Evolutionary conservation across 129 eudicot genomes (phyloP).

Genomic region (Flaveria sonorensis): DNA sequence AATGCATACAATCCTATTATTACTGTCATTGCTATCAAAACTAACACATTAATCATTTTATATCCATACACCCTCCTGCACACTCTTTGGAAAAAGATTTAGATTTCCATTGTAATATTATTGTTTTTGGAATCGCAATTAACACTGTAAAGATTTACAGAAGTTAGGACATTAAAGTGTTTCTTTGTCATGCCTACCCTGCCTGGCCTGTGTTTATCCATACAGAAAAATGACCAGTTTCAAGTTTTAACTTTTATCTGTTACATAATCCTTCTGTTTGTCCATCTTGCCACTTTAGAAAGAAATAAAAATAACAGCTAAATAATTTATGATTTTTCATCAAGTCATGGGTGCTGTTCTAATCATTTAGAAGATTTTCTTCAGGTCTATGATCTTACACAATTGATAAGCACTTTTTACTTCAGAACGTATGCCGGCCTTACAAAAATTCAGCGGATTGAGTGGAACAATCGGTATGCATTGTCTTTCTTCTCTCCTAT

Average conservation of each 20-base stretch:
- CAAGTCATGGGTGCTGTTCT: conserved; percentile 16
- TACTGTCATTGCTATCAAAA: not conserved
- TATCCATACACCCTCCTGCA: not conserved
- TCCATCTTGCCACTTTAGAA: not conserved
- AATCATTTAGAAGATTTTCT: conserved; percentile 23
- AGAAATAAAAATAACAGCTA: not conserved
- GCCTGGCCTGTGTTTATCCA: not conserved
- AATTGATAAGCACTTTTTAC: conserved; percentile 59
- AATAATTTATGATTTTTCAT: not conserved
- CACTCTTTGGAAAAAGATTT: not conserved
- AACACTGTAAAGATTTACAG: not conserved
- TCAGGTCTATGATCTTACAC: conserved; percentile 86
- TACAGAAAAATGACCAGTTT: not conserved
- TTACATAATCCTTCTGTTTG: not conserved
- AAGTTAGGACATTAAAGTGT: not conserved
- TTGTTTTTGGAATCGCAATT: not conserved
- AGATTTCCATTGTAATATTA: not conserved
- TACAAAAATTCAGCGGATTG: conserved; percentile 70
- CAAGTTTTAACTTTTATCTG: not conserved
- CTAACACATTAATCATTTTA: not conserved
- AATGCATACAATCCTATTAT: not conserved
- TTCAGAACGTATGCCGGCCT: conserved; percentile 80
- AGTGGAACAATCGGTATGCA: conserved; percentile 86
- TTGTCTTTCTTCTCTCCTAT: not conserved
- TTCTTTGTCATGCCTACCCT: not conserved